Conservation (phyloP, 2,329 filamentous ascomycete species). For the Cephalotrichum gorgonifer region DNA sequence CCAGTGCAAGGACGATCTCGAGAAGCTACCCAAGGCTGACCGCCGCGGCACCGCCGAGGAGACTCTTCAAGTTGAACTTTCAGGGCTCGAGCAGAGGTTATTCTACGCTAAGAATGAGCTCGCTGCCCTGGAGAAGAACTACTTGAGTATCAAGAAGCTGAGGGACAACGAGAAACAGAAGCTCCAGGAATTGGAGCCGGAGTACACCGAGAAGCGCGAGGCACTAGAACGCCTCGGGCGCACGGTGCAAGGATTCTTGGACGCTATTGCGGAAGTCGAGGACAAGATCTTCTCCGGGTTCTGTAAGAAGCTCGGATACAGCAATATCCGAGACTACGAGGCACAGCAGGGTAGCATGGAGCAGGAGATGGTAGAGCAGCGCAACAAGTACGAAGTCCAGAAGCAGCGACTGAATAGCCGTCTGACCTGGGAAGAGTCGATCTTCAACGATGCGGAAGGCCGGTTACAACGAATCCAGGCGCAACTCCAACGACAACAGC, state of each 20-base stretch:
- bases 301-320: conserved; percentile 77
- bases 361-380: conserved; percentile 80
- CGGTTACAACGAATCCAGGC: conserved; percentile 61
- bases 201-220: conserved; percentile 60
- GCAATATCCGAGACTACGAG: conserved; percentile 86
- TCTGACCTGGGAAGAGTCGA: conserved; percentile 45
- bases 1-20: conserved; percentile 67
- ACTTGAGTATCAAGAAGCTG: conserved; percentile 75
- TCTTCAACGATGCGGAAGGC: conserved; percentile 47
- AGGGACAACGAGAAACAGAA: conserved; percentile 63
- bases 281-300: conserved; percentile 81
- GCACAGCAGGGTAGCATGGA: conserved; percentile 86
- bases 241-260: conserved; percentile 41
- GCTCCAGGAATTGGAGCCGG: conserved; percentile 66
- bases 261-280: conserved; percentile 68
- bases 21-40: conserved; percentile 68
- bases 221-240: conserved; percentile 50
- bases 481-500: conserved; percentile 54
- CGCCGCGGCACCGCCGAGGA: conserved; percentile 71
- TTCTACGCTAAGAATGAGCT: conserved; percentile 65
- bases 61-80: conserved; percentile 65
- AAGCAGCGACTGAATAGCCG: conserved; percentile 60
- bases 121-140: conserved; percentile 68
- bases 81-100: conserved; percentile 68
- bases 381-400: conserved; percentile 77